phyloP scores from a whole-genome alignment of 768 basidiomycete genomes.

The Psilocybe subaeruginosa region DNA sequence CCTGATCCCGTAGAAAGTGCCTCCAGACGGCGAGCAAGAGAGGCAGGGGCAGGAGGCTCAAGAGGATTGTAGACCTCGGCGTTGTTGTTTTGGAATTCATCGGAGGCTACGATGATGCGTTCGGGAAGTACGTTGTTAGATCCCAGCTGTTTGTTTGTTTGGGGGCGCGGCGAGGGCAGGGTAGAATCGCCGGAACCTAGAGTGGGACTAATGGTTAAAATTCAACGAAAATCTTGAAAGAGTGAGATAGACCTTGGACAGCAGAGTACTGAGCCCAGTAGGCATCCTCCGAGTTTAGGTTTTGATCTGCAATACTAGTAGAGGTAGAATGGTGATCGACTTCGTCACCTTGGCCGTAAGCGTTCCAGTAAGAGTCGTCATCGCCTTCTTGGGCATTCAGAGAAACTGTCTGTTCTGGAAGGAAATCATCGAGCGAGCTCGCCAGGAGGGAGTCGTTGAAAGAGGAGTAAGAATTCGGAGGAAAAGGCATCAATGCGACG shows the following conservation, averaged over 20 bases:
- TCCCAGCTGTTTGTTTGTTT: slow-evolving; percentile 25
- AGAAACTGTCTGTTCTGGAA: slow-evolving; percentile 26
- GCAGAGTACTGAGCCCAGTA: slow-evolving; percentile 79
- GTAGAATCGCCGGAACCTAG: slow-evolving; percentile 77
- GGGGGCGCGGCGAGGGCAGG: slow-evolving; percentile 51
- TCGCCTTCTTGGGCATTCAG: slow-evolving; percentile 39
- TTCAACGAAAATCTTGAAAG: slow-evolving; percentile 1
- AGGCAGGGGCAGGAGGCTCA: slow-evolving; percentile 42
- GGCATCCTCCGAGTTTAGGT: slow-evolving; percentile 52
- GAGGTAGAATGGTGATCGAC: slow-evolving; percentile 21
- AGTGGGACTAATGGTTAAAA: neutral
- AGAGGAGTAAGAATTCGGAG: slow-evolving; percentile 38
- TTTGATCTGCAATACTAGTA: slow-evolving; percentile 14
- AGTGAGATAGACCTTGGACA: slow-evolving; percentile 58
- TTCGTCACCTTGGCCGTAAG: slow-evolving; percentile 52
- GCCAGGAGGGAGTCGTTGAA: slow-evolving; percentile 30
- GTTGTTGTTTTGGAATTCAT: slow-evolving; percentile 30
- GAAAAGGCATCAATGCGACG: slow-evolving; percentile 71
- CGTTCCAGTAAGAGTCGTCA: slow-evolving; percentile 70
- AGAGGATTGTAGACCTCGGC: slow-evolving; percentile 40
- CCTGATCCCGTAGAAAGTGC: slow-evolving; percentile 30
- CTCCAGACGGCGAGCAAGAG: slow-evolving; percentile 43
- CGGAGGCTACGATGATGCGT: slow-evolving; percentile 36
- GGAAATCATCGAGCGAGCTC: slow-evolving; percentile 35
- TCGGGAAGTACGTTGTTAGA: slow-evolving; percentile 20